Conservation (phyloP, 768 basidiomycete species). For the Macrolepiota fuliginosa region DNA sequence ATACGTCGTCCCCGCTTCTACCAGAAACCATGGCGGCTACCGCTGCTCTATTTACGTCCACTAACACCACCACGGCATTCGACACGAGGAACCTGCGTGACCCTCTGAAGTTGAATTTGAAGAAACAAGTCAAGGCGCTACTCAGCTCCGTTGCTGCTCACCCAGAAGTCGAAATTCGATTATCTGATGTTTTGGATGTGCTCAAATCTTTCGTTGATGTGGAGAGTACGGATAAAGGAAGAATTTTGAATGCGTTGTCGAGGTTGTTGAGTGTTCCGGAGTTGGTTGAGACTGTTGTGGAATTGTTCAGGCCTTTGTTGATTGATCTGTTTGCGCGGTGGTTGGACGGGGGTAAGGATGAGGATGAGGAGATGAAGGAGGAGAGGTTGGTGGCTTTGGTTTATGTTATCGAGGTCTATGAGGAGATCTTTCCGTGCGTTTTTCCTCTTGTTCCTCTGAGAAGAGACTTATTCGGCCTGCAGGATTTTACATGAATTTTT, state of each 20-base stretch:
- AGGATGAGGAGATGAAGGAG: slow-evolving; percentile 49
- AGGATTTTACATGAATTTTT: slow-evolving; percentile 61
- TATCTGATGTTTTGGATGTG: neutral
- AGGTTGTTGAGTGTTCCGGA: slow-evolving; percentile 1
- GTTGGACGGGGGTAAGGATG: slow-evolving; percentile 53
- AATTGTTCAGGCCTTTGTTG: slow-evolving; percentile 71
- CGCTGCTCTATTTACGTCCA: slow-evolving; percentile 7
- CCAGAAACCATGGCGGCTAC: slow-evolving; percentile 6
- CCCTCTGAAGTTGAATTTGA: slow-evolving; percentile 59
- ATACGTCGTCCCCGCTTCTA: neutral
- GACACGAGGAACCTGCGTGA: slow-evolving; percentile 30
- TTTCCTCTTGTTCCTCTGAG: slow-evolving; percentile 8
- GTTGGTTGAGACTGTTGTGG: slow-evolving; percentile 42
- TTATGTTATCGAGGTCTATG: slow-evolving; percentile 62
- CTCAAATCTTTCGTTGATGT: neutral
- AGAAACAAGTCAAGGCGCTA: slow-evolving; percentile 48
- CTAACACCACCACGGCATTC: slow-evolving; percentile 4
- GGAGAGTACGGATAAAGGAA: neutral
- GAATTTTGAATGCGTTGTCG: slow-evolving; percentile 6
- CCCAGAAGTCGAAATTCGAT: slow-evolving; percentile 24
- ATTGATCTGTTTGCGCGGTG: slow-evolving; percentile 81
- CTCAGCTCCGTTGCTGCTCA: slow-evolving; percentile 40
- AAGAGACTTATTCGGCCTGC: slow-evolving; percentile 8
- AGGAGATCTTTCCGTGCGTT: slow-evolving; percentile 71
- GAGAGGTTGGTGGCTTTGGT: slow-evolving; percentile 55